Conservation (phyloP, 306 rosid genomes). For the Medicago truncatula region DNA sequence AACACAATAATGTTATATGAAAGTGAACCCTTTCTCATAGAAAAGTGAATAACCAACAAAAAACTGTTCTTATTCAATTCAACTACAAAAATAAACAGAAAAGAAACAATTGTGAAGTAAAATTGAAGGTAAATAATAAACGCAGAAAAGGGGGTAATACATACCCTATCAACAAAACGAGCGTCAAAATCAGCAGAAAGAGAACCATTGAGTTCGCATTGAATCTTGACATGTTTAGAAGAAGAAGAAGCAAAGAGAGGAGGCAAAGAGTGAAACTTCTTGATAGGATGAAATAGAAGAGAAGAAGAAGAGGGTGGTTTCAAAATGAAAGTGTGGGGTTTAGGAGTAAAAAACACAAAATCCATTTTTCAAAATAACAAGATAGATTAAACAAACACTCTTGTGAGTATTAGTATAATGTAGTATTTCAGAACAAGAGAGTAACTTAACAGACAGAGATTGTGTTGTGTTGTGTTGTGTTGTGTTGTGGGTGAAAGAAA, state of each 20-base stretch:
- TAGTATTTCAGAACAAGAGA: not conserved
- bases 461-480: not conserved
- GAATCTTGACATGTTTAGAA: constrained; percentile 54
- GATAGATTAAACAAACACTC: not conserved
- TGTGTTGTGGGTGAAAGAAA: not conserved
- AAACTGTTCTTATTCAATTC: constrained; percentile 22
- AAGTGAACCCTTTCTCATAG: not conserved
- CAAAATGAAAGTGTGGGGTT: constrained; percentile 43
- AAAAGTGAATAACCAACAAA: not conserved
- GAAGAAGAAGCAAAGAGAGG: constrained; percentile 40
- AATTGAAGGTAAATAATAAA: constrained; percentile 25
- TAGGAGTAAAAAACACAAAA: constrained; percentile 37
- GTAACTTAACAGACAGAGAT: not conserved
- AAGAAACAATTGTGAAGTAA: not conserved
- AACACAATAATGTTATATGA: not conserved
- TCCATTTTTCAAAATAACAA: constrained; percentile 43
- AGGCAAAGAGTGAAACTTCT: constrained; percentile 35
- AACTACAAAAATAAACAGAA: not conserved
- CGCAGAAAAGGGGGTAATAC: constrained; percentile 42
- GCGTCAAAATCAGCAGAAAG: constrained; percentile 74
- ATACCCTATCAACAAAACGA: constrained; percentile 83
- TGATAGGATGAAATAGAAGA: constrained; percentile 40
- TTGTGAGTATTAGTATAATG: not conserved
- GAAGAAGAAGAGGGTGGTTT: constrained; percentile 37
- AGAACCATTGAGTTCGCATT: constrained; percentile 80